Evolutionary conservation across 305 asterid genomes (phyloP).

Genomic region (Solanum chacoense): DNA sequence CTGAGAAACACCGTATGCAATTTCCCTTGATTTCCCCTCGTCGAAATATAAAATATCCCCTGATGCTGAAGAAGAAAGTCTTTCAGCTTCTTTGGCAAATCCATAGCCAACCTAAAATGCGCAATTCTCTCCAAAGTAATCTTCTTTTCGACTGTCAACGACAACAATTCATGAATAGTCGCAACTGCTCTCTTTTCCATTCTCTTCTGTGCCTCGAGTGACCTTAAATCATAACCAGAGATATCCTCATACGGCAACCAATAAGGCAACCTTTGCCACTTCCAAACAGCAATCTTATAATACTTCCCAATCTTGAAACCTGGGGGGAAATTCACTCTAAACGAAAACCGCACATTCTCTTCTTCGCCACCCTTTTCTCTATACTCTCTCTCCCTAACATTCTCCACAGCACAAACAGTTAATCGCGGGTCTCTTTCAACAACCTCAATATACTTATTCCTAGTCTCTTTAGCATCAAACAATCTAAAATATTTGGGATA

Average conservation of each 20-base stretch:
- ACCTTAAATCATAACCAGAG: constrained; percentile 70
- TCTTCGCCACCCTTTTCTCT: constrained; percentile 66
- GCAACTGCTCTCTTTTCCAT: constrained; percentile 95
- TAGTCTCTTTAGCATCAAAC: constrained; percentile 69
- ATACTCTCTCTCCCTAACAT: constrained; percentile 61
- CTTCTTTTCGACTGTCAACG: constrained; percentile 71
- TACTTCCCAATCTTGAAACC: constrained; percentile 85
- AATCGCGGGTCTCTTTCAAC: constrained; percentile 49
- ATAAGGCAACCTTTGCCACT: constrained; percentile 94
- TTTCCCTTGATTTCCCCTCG: constrained; percentile 79
- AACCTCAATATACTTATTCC: constrained; percentile 67
- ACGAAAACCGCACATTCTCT: constrained; percentile 68
- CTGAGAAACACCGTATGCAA: constrained; percentile 79
- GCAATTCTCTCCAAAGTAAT: constrained; percentile 74
- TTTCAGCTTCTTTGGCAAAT: constrained; percentile 80
- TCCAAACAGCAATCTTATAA: constrained; percentile 82
- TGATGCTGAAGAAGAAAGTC: constrained; percentile 85
- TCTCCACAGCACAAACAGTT: constrained; percentile 61
- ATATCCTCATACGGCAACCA: constrained; percentile 90
- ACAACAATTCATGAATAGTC: constrained; percentile 60
- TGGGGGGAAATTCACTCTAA: constrained; percentile 78
- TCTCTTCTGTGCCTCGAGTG: constrained; percentile 81
- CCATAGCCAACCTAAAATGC: constrained; percentile 65
- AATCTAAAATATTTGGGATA: constrained; percentile 55
- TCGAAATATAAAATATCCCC: constrained; percentile 79